A percentile compares a stretch with the other conserved stretches of the same genome.
These are phyloP conservation scores for Butyriboletus appendiculatus DNA, from an alignment of 1,284 basidiomycete species.

Conservation along the genomic window DNA sequence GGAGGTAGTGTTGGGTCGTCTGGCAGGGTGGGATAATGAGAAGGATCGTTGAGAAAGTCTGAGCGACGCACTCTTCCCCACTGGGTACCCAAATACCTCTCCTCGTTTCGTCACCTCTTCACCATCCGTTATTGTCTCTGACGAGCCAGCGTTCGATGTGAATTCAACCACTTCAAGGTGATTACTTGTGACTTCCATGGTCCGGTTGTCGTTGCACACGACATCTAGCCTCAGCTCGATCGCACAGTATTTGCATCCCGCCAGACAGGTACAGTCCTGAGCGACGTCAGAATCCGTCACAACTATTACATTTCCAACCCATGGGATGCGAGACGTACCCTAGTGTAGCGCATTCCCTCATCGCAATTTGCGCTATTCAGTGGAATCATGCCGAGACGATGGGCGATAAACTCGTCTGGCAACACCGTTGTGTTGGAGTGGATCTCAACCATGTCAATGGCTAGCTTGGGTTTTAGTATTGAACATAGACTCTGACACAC, in stretches of 20 bases:
- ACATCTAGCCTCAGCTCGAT: conserved; percentile 76
- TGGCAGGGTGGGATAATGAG: conserved; percentile 28
- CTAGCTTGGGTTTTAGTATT: conserved; percentile 42
- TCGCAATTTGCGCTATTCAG: conserved; percentile 85
- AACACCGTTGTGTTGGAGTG: conserved; percentile 91
- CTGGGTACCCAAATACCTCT: conserved; percentile 81
- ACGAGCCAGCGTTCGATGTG: conserved; percentile 37
- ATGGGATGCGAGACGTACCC: conserved; percentile 47
- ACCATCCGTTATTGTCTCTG: conserved; percentile 46
- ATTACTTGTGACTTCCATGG: conserved; percentile 82
- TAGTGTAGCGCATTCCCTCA: conserved; percentile 80
- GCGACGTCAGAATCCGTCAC: conserved; percentile 8
- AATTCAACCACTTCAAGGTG: conserved; percentile 64
- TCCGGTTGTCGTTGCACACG: conserved; percentile 64
- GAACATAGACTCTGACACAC: not conserved
- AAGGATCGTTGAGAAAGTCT: not conserved
- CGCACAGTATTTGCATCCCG: conserved; percentile 80
- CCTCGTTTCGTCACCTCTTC: conserved; percentile 76
- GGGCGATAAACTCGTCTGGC: conserved; percentile 97
- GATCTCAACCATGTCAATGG: conserved; percentile 97
- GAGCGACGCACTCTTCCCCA: conserved; percentile 73
- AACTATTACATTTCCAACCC: not conserved
- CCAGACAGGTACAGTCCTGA: conserved; percentile 85
- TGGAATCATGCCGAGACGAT: conserved; percentile 94
- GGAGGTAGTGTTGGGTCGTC: conserved; percentile 64